Percentiles rank a stretch among this genome's conserved stretches.
Conservation (phyloP, 345 rosid species). For the Eutrema yunnanense region DNA sequence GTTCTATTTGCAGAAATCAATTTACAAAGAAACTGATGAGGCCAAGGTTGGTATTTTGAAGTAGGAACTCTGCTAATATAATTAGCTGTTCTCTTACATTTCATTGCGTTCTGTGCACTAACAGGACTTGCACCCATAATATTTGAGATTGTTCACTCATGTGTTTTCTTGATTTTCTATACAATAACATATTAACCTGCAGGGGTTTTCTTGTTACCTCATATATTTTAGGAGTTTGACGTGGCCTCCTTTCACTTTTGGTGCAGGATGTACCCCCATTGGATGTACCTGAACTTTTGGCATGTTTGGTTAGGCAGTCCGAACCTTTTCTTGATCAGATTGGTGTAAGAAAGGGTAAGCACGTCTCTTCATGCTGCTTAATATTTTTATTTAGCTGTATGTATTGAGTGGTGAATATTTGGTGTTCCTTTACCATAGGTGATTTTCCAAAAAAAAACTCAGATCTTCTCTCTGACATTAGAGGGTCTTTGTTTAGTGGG, state of each 20-base stretch:
- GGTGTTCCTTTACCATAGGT: not conserved
- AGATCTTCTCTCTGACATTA: not conserved
- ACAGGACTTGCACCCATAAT: not conserved
- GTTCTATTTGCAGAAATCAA: slow-evolving; percentile 60
- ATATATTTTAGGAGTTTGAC: slow-evolving; percentile 6
- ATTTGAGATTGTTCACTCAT: not conserved
- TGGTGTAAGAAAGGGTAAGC: slow-evolving; percentile 72
- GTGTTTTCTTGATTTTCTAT: not conserved
- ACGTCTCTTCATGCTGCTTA: not conserved
- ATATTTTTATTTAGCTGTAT: not conserved
- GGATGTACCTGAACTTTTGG: slow-evolving; percentile 87
- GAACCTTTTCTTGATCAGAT: slow-evolving; percentile 90
- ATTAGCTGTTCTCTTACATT: not conserved
- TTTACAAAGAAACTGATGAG: slow-evolving; percentile 70
- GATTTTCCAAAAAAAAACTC: not conserved
- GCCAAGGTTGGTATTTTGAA: slow-evolving; percentile 57
- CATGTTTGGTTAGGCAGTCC: slow-evolving; percentile 83
- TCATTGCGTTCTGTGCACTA: not conserved
- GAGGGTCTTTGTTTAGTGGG: not conserved
- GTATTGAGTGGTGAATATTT: not conserved
- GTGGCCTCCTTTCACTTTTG: not conserved
- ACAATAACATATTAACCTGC: not conserved
- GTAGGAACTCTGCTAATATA: not conserved
- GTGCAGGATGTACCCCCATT: slow-evolving; percentile 74
- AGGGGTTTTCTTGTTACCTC: not conserved